These are phyloP conservation scores for Sclerotinia borealis DNA, from an alignment of 2,329 filamentous ascomycete genomes.

Conservation along the genomic window DNA sequence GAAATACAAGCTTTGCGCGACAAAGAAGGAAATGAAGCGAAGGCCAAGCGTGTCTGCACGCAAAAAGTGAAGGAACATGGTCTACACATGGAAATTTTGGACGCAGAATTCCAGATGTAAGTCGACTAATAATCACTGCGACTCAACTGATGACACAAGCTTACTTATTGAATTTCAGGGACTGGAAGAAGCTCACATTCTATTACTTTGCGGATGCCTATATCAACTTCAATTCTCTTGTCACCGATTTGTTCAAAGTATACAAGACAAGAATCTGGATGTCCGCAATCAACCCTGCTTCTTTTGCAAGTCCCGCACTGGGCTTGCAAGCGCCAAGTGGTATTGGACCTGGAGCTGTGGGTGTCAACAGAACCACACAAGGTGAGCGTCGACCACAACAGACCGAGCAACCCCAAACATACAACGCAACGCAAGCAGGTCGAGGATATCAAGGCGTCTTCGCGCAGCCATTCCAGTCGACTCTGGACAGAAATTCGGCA, in stretches of 20 bases:
- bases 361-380: constrained; percentile 40
- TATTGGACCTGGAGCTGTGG: constrained; percentile 61
- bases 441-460: constrained; percentile 36
- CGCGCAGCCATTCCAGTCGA: constrained; percentile 39
- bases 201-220: constrained; percentile 98
- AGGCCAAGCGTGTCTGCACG: constrained; percentile 93
- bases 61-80: constrained; percentile 94
- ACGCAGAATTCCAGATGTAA: constrained; percentile 98
- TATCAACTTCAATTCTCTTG: constrained; percentile 97
- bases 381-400: constrained; percentile 38
- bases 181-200: constrained; percentile 98
- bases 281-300: constrained; percentile 97
- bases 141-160: neutral
- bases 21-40: constrained; percentile 96
- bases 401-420: constrained; percentile 29
- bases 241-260: constrained; percentile 96
- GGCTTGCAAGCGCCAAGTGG: constrained; percentile 65
- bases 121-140: constrained; percentile 33
- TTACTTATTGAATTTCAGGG: constrained; percentile 48
- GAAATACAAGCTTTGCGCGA: constrained; percentile 85
- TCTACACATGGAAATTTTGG: constrained; percentile 96
- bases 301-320: constrained; percentile 74
- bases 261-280: constrained; percentile 99
- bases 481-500: constrained; percentile 36
- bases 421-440: constrained; percentile 20